Base-by-base conservation (phyloP, 2,329 filamentous ascomycete species). In the Hypoxylon sp. region DNA sequence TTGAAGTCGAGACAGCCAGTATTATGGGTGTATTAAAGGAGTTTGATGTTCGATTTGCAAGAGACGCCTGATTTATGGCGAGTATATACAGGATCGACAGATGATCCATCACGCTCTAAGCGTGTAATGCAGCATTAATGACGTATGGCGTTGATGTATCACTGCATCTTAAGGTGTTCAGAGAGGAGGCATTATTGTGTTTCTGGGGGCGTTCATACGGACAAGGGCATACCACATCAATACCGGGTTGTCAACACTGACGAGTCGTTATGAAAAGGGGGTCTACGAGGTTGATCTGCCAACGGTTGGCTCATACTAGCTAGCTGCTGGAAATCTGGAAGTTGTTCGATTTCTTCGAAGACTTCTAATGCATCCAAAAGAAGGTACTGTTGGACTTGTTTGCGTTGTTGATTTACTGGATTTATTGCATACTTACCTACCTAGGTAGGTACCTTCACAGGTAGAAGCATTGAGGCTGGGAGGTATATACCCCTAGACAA, bases 21-120 rank as follows among this genome's bases (percentile, higher is more conserved):
- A 92, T 94, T 56, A 93, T 94, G 91, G 90, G 89, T 43, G 91
- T 93, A n/a, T 78, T 94, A 62, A 91, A 91, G 76, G 89, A 91
- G 67, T 94, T 94, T 78, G 91, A 94, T 72, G 84, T 92, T 51
- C 81, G 91, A 56, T 94, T 94, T 75, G 88, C 88, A 15, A 74
- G 79, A 59, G 78, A 76, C 28, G 66, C 69, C 17, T 75, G 63
- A 70, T 13, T n/a, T 28, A 5, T 47, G 6, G 6, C 59, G 26
- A 20, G 39, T 47, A 26, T 32, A 34, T 51, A 17, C 4, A 24
- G 8, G 6, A n/a, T 22, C 17, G n/a, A 32, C 26, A 19, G 44
- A 52, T 50, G 26, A 19, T 24, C 39, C 17, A 15, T 26, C 44
- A 57, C 43, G 50, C 17, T 51, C 4, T 32, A 24, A 22, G 34